Evolutionary conservation across 116 monocot species (phyloP), one percentile per base, ranked within the genome.

Genomic region (Phalaenopsis hybrid): DNA sequence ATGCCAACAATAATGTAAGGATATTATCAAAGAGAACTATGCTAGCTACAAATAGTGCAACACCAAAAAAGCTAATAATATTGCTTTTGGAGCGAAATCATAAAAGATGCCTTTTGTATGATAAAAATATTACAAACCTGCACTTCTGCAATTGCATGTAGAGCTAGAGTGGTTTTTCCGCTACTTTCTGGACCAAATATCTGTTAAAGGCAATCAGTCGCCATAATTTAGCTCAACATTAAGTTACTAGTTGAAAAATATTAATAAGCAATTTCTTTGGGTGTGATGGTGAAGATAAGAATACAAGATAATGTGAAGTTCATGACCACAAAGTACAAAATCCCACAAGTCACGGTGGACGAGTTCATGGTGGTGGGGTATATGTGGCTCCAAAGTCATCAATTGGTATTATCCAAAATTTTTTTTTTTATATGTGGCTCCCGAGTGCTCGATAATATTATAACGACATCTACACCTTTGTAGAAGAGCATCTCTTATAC

Each of bases 61-160:
- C 23, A 65, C 23, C 15, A 15, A 55, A 13, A 55, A 55, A 55
- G 15, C 55, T 55, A 55, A 59, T 1, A 28, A 55, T 2, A 65
- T 5, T 65, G 65, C 10, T 65, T 52, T 65, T 65, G 65, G 10
- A 65, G 25, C 28, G 3, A 25, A 65, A 25, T 65, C 13, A 65
- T 65, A 23, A 65, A 6, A 4, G 41, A 73, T 41, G 31, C 10
- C 34, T 15, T 15, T n/a, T 73, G 37, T 17, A 43, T 15, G 2
- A 55, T 4, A 73, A 73, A 73, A 31, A 18, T 37, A 77, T 81
- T 48, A 74, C 78, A 69, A 6, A 97, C 96, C 96, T 97, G 96
- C 74, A 97, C 86, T 92, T 97, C 94, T 55, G 96, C 96, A 82
- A 97, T 97, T 44, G 96, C 94, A 92, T 97, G 96, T 77, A 97